phyloP scores from a whole-genome alignment of 257 asterid genomes.

The Plectranthus barbatus region DNA sequence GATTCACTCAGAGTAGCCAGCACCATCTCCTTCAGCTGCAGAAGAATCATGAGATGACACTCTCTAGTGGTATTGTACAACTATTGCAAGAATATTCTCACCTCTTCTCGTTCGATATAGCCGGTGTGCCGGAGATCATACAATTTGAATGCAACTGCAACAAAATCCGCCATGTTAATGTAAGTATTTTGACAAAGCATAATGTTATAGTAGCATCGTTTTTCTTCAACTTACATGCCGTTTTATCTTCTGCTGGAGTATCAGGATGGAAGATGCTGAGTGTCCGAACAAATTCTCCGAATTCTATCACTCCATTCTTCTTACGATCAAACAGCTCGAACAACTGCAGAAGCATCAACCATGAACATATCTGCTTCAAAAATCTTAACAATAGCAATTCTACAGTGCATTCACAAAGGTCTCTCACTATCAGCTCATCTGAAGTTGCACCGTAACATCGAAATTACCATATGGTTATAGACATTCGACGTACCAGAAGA shows the following conservation, averaged over 20 bases:
- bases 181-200: too few species aligned
- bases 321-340: slow-evolving; percentile 66
- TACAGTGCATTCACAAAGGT: too few species aligned
- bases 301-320: slow-evolving; percentile 62
- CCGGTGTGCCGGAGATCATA: slow-evolving; percentile 58
- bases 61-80: too few species aligned
- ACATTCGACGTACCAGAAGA: too few species aligned
- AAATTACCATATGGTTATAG: too few species aligned
- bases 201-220: too few species aligned
- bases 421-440: too few species aligned
- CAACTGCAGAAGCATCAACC: slow-evolving; percentile 30
- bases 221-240: slow-evolving; percentile 31
- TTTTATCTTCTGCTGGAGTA: slow-evolving; percentile 39
- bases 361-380: background rate
- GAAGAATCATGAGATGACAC: too few species aligned
- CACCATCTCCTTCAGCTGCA: slow-evolving; percentile 60
- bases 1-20: slow-evolving; percentile 51
- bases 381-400: background rate
- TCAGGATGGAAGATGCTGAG: slow-evolving; percentile 57
- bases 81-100: slow-evolving; percentile 20
- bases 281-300: slow-evolving; percentile 69
- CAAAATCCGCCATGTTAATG: slow-evolving; percentile 12
- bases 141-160: slow-evolving; percentile 61
- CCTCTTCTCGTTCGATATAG: slow-evolving; percentile 61
- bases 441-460: too few species aligned